phyloP scores from a whole-genome alignment of 139 green algal genomes.

The Limnomonas spitsbergensis region DNA sequence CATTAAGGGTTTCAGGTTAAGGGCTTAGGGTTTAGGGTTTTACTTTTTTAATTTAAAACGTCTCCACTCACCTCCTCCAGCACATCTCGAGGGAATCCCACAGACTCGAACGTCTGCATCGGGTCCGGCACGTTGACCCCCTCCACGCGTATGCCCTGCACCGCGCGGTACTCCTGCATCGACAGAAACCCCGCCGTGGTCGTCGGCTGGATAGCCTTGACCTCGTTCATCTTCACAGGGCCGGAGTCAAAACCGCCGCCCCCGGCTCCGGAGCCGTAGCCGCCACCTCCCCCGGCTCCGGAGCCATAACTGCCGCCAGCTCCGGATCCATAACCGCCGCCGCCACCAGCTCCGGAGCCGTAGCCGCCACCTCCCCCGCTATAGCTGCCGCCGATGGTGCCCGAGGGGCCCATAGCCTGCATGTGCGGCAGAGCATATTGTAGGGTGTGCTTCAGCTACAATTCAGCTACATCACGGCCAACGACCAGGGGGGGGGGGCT shows the following conservation, averaged over 20 bases:
- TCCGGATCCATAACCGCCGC: constrained; percentile 10
- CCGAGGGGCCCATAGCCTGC: too few species aligned
- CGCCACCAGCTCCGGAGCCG: constrained; percentile 20
- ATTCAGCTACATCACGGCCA: too few species aligned
- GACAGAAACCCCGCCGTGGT: constrained; percentile 36
- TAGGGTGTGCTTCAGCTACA: too few species aligned
- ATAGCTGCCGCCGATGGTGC: constrained; percentile 26
- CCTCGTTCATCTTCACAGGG: not conserved
- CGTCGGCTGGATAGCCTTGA: not conserved
- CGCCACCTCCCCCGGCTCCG: constrained; percentile 1
- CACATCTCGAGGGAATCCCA: constrained; percentile 66
- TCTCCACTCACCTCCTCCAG: constrained; percentile 64
- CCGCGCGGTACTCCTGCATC: constrained; percentile 39
- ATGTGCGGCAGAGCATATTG: too few species aligned
- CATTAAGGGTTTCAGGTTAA: too few species aligned
- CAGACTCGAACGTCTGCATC: constrained; percentile 70
- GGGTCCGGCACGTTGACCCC: constrained; percentile 58
- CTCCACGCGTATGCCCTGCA: constrained; percentile 62
- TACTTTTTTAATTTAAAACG: too few species aligned
- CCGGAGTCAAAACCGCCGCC: constrained; percentile 17
- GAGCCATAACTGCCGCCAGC: not conserved
- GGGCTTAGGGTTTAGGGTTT: too few species aligned
- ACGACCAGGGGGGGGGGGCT: too few species aligned
- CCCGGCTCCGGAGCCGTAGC: not conserved
- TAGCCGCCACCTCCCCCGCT: constrained; percentile 21